Percentiles rank a stretch among this genome's conserved stretches.
phyloP scores from a whole-genome alignment of 176 grass and related monocot species.

The Luzula sylvatica region DNA sequence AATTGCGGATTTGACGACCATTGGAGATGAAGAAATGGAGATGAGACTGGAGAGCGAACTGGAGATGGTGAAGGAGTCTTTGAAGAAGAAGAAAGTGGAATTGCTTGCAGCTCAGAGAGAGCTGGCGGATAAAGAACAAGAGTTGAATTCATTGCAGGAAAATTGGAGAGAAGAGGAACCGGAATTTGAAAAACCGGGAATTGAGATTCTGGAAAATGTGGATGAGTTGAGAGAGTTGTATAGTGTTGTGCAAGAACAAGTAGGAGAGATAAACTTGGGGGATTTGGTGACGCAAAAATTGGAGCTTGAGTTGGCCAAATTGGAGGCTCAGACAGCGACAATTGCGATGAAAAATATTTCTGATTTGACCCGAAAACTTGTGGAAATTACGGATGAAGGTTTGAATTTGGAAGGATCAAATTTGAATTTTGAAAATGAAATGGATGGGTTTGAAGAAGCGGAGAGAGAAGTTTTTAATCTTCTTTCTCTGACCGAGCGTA shows the following conservation, averaged over 20 bases:
- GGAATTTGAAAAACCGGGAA: slow-evolving; percentile 2
- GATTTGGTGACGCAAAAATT: slow-evolving; percentile 16
- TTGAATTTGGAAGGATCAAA: slow-evolving; percentile 8
- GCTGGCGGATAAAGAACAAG: slow-evolving; percentile 17
- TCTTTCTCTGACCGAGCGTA: slow-evolving; percentile 9
- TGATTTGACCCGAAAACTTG: slow-evolving; percentile 6
- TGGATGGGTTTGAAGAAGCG: not conserved
- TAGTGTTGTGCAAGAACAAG: slow-evolving; percentile 10
- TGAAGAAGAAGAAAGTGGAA: slow-evolving; percentile 9
- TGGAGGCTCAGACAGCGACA: slow-evolving; percentile 14
- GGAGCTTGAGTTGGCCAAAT: not conserved
- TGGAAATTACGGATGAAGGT: not conserved
- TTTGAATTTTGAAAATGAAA: slow-evolving; percentile 11
- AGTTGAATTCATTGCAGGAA: slow-evolving; percentile 7
- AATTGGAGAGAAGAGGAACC: not conserved
- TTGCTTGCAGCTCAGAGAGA: slow-evolving; percentile 8
- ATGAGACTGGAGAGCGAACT: slow-evolving; percentile 2
- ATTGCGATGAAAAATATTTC: slow-evolving; percentile 12
- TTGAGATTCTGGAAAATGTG: slow-evolving; percentile 3
- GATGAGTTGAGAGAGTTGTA: slow-evolving; percentile 21
- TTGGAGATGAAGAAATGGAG: not conserved
- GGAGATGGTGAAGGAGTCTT: slow-evolving; percentile 12
- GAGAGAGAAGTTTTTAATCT: slow-evolving; percentile 7
- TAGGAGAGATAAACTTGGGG: slow-evolving; percentile 12
- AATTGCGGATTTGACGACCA: slow-evolving; percentile 22